Percentiles rank a stretch among this genome's conserved stretches.
Conservation (phyloP, 495 filamentous ascomycete genomes). For the Hypoxylon perforatum region DNA sequence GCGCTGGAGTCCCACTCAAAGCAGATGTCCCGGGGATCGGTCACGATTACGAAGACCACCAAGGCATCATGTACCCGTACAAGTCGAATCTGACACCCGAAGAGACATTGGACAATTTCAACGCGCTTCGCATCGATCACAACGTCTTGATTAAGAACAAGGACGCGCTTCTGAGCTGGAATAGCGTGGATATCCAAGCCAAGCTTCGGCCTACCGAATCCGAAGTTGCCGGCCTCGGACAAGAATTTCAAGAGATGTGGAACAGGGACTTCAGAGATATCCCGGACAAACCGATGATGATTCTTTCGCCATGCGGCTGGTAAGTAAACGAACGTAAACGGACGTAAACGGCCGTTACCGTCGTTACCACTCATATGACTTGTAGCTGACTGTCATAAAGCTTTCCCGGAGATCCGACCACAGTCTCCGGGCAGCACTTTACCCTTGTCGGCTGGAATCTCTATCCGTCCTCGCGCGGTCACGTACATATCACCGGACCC, state of each 20-base stretch:
- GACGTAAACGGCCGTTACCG: no score
- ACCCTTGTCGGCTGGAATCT: slow-evolving; percentile 50
- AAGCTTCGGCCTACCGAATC: slow-evolving; percentile 57
- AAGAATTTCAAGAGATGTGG: slow-evolving; percentile 53
- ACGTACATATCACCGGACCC: slow-evolving; percentile 62
- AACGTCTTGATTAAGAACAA: slow-evolving; percentile 33
- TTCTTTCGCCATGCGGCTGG: slow-evolving; percentile 42
- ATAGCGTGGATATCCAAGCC: slow-evolving; percentile 54
- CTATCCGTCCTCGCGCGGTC: slow-evolving; percentile 65
- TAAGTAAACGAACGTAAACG: slow-evolving; percentile 40
- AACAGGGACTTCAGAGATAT: slow-evolving; percentile 54
- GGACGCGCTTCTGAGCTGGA: slow-evolving; percentile 54
- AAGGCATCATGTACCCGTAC: slow-evolving; percentile 49
- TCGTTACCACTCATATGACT: background rate
- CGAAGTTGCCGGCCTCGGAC: slow-evolving; percentile 53
- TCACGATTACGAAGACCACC: slow-evolving; percentile 55
- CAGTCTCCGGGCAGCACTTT: slow-evolving; percentile 49
- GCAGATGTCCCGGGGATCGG: slow-evolving; percentile 53
- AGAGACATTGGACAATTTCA: slow-evolving; percentile 49
- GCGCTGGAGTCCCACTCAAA: slow-evolving; percentile 32
- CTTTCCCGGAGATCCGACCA: slow-evolving; percentile 10
- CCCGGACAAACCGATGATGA: slow-evolving; percentile 50
- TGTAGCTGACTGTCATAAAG: slow-evolving; percentile 9
- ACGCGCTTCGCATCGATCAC: slow-evolving; percentile 16
- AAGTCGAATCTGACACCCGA: slow-evolving; percentile 34